Percentiles rank a stretch among this genome's conserved stretches.
Evolutionary conservation across 1,139 yeast genomes (phyloP).

Genomic region (Hansenula anomala): DNA sequence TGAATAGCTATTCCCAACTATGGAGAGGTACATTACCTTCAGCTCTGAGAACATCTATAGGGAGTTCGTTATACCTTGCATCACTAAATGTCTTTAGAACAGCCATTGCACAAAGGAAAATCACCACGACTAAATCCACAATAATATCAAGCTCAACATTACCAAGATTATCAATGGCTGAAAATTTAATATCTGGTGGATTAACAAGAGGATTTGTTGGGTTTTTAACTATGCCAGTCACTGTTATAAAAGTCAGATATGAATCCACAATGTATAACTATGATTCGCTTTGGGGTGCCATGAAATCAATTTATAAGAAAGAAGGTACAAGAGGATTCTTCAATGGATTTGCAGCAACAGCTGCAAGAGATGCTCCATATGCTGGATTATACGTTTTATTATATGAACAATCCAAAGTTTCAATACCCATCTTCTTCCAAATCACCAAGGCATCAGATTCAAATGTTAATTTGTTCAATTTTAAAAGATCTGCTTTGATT

Average conservation of each 20-base stretch:
- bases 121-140: too few species aligned
- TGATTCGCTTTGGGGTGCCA: slow-evolving; percentile 59
- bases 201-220: slow-evolving; percentile 81
- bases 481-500: slow-evolving; percentile 47
- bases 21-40: slow-evolving; percentile 97
- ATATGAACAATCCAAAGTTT: slow-evolving; percentile 68
- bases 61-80: slow-evolving; percentile 83
- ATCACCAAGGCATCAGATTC: slow-evolving; percentile 16
- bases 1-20: slow-evolving; percentile 47
- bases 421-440: slow-evolving; percentile 30
- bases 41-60: slow-evolving; percentile 83
- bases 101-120: slow-evolving; percentile 34
- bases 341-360: slow-evolving; percentile 83
- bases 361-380: slow-evolving; percentile 90
- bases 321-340: slow-evolving; percentile 69
- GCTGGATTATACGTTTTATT: slow-evolving; percentile 88
- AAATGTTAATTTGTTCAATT: slow-evolving; percentile 23
- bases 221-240: slow-evolving; percentile 92
- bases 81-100: slow-evolving; percentile 60
- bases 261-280: slow-evolving; percentile 77
- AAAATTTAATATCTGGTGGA: slow-evolving; percentile 75
- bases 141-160: slow-evolving; percentile 32
- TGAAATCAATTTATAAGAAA: slow-evolving; percentile 45
- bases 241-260: slow-evolving; percentile 84
- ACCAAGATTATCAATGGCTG: slow-evolving; percentile 67